phyloP scores from a whole-genome alignment of 2,329 filamentous ascomycete species.

The Aureobasidium uvarum region DNA sequence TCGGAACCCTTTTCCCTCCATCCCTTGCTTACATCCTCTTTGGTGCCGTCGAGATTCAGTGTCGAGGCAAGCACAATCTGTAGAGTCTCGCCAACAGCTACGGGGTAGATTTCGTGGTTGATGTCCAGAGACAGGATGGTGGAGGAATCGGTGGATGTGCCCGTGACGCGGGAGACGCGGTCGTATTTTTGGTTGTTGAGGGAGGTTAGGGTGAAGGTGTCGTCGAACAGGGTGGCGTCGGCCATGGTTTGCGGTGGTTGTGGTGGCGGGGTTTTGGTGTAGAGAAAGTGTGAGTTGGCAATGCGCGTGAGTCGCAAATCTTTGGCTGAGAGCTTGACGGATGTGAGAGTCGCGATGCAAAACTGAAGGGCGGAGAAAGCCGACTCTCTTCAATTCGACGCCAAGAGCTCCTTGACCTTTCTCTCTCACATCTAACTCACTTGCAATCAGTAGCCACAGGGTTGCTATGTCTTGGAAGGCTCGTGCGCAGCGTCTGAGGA shows the following conservation, averaged over 20 bases:
- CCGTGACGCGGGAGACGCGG: slow-evolving; percentile 82
- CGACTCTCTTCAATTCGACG: background rate
- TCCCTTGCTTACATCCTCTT: slow-evolving; percentile 43
- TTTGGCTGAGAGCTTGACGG: slow-evolving; percentile 1
- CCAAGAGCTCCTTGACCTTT: background rate
- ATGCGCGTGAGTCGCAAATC: slow-evolving; percentile 4
- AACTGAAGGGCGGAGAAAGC: slow-evolving; percentile 2
- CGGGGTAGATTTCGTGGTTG: slow-evolving; percentile 88
- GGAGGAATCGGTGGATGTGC: slow-evolving; percentile 69
- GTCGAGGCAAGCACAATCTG: slow-evolving; percentile 82
- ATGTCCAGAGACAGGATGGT: slow-evolving; percentile 84
- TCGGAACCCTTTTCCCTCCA: slow-evolving; percentile 72
- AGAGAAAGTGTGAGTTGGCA: too few species aligned
- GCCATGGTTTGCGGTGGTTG: slow-evolving; percentile 57
- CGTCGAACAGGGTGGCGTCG: slow-evolving; percentile 91
- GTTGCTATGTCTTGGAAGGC: background rate
- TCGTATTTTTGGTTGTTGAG: slow-evolving; percentile 90
- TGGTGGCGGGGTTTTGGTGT: background rate
- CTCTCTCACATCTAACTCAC: background rate
- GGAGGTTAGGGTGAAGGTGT: slow-evolving; percentile 77
- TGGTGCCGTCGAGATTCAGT: slow-evolving; percentile 79
- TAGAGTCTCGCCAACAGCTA: slow-evolving; percentile 69
- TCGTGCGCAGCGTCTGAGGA: background rate
- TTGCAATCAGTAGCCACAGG: background rate
- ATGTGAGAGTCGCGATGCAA: background rate